A percentile compares a stretch with the other conserved stretches of the same genome.
Conservation (phyloP, 2,329 filamentous ascomycete genomes). For the Fusarium sp. region DNA sequence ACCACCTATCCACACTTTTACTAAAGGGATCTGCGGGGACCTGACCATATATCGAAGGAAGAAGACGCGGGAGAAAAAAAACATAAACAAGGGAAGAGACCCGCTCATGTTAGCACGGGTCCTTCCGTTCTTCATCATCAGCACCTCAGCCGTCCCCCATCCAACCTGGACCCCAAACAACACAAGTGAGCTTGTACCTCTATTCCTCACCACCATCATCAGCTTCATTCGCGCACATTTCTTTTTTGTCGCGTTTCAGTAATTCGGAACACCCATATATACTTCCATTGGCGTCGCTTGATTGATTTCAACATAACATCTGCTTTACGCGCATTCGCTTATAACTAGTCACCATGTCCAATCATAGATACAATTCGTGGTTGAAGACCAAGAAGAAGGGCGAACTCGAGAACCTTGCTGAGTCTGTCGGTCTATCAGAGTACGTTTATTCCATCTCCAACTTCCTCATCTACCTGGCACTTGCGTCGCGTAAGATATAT, state of each 20-base stretch:
- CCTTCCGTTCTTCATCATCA: conserved; percentile 24
- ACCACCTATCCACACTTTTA: conserved; percentile 2
- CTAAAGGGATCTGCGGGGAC: conserved; percentile 34
- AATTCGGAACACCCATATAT: conserved; percentile 1
- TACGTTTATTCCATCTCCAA: conserved; percentile 60
- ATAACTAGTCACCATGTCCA: conserved; percentile 49
- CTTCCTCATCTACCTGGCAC: neutral
- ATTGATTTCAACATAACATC: conserved; percentile 6
- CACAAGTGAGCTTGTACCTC: conserved; percentile 32
- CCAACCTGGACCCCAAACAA: conserved; percentile 33
- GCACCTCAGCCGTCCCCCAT: conserved; percentile 27
- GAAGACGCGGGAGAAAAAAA: conserved; percentile 31
- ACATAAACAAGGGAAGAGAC: conserved; percentile 45
- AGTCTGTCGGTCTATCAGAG: conserved; percentile 78
- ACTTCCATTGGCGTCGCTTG: neutral
- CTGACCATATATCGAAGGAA: conserved; percentile 20
- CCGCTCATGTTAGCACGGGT: conserved; percentile 29
- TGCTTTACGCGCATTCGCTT: conserved; percentile 45
- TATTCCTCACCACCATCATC: conserved; percentile 33
- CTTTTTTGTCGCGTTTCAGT: neutral
- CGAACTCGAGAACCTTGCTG: conserved; percentile 81
- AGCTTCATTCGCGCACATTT: conserved; percentile 25
- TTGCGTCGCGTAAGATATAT: conserved; percentile 4
- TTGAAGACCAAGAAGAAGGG: conserved; percentile 85
- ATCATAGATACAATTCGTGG: conserved; percentile 70